phyloP scores from a whole-genome alignment of 305 asterid species.

The Solanum chacoense region DNA sequence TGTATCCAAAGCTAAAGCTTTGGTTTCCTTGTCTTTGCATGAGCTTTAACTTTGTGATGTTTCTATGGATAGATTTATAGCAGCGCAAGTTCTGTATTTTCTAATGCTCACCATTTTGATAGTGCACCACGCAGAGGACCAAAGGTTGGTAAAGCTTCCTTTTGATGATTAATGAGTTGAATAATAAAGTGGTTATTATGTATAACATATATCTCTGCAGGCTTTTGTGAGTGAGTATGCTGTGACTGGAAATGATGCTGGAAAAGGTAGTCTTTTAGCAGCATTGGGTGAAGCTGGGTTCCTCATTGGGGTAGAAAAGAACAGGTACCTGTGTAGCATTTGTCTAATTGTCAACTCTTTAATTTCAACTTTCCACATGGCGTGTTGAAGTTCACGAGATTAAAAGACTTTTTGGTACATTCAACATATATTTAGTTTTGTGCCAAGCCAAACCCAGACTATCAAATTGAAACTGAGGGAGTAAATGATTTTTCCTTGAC shows the following conservation, averaged over 20 bases:
- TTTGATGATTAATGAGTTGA: neutral
- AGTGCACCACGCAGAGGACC: slow-evolving; percentile 65
- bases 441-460: neutral
- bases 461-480: neutral
- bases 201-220: slow-evolving; percentile 21
- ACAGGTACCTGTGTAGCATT: slow-evolving; percentile 39
- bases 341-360: neutral
- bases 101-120: slow-evolving; percentile 46
- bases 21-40: neutral
- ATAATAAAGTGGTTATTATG: neutral
- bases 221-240: slow-evolving; percentile 97
- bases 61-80: slow-evolving; percentile 49
- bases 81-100: slow-evolving; percentile 44
- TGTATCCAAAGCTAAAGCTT: neutral
- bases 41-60: neutral
- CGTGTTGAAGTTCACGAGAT: neutral
- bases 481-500: neutral
- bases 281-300: slow-evolving; percentile 89
- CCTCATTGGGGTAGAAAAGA: slow-evolving; percentile 81
- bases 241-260: slow-evolving; percentile 75
- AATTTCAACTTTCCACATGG: neutral
- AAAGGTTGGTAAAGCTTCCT: slow-evolving; percentile 44
- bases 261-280: slow-evolving; percentile 80
- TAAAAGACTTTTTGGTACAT: neutral
- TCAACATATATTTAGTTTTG: neutral